phyloP scores from a whole-genome alignment of 225 moss, liverwort and hornwort genomes.

The Neckera pumila region DNA sequence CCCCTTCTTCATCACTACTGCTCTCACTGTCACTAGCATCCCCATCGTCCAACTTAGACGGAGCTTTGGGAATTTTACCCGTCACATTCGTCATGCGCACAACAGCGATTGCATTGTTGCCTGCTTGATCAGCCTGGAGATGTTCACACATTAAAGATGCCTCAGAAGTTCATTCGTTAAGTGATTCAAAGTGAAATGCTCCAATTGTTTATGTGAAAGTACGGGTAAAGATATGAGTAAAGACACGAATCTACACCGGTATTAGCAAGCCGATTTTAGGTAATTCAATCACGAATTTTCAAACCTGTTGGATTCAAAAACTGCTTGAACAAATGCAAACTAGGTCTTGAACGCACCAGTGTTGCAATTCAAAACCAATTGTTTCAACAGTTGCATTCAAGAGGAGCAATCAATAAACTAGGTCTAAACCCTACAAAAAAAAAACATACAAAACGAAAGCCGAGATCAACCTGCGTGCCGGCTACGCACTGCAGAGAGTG shows the following conservation, averaged over 20 bases:
- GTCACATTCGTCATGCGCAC: conserved; percentile 74
- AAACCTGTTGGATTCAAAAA: background rate
- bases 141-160: background rate
- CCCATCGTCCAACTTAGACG: conserved; percentile 55
- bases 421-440: background rate
- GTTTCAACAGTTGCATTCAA: background rate
- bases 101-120: conserved; percentile 63
- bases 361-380: background rate
- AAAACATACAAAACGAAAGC: background rate
- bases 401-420: background rate
- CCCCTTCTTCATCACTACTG: conserved; percentile 65
- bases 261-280: background rate
- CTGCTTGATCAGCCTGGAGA: conserved; percentile 66
- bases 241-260: background rate
- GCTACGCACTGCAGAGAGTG: conserved; percentile 73
- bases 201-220: too few relatives aligned
- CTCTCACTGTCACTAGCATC: conserved; percentile 54
- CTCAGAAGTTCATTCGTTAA: background rate
- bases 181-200: background rate
- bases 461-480: conserved; percentile 70
- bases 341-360: background rate
- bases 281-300: background rate
- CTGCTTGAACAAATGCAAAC: background rate
- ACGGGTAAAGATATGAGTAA: background rate
- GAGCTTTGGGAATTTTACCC: conserved; percentile 53